Base-by-base conservation (phyloP, 1,284 basidiomycete species). In the Ustilago lituana region DNA sequence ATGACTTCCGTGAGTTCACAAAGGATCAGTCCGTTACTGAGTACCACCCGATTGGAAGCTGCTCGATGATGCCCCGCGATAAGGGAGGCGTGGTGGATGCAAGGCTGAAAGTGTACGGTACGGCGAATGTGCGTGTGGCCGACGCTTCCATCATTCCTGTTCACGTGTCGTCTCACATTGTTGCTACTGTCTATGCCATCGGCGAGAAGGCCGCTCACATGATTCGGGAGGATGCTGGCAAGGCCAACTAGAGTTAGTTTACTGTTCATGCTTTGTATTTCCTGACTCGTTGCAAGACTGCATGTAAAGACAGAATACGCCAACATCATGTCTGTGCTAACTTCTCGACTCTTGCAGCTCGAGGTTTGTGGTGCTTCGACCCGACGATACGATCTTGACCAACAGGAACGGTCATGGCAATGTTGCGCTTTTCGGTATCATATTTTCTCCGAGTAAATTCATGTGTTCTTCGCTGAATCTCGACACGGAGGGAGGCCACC, bases 21-120 rank as follows among this genome's bases (percentile, higher is more conserved):
- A 73, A 73, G 46, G 66, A 73, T 23, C 62, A 65, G 29, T 58
- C 56, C 9, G 66, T 69, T 6, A 76, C 77, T 31, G 74, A 75
- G 60, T 79, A 79, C 59, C 77, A 79, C 81, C 88, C 88, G 2
- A 84, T 85, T 20, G 86, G 86, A 63, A 86, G 88, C 24, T 87
- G 86, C 73, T 85, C 88, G 6, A 89, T 90, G 89, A 83, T 89
- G 49, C 89, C 89, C 1, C 80, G 84, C 59, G 83, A 83, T n/a
- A 81, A 84, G 53, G 89, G 89, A 35, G 89, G 89, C 63, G 89
- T 90, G 41, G 88, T 90, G 40, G 87, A 88, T 77, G 84, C 86
- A 19, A 83, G 87, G 46, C 82, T 90, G 38, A 84, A 84, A 73
- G 89, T 90, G 15, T 88, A 90, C 76, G 89, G 89, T 17, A 85